These are phyloP conservation scores for Diaporthe sp. DNA, from an alignment of 2,329 filamentous ascomycete species.

Conservation along the genomic window DNA sequence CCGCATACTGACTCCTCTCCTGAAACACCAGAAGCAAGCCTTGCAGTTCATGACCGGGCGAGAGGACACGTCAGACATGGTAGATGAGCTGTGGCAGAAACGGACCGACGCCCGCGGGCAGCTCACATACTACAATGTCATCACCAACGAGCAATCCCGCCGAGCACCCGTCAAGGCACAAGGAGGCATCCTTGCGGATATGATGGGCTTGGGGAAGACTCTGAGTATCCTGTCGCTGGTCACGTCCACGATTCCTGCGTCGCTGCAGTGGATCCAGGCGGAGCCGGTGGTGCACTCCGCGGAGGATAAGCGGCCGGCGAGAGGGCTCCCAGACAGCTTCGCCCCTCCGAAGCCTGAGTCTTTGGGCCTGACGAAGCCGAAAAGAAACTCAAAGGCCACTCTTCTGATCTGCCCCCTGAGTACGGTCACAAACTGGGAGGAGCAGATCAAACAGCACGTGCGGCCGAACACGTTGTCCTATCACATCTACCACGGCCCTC, in stretches of 20 bases:
- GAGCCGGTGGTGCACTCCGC: slow-evolving; percentile 61
- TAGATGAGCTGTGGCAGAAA: slow-evolving; percentile 84
- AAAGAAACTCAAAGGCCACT: slow-evolving; percentile 81
- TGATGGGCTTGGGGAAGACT: slow-evolving; percentile 92
- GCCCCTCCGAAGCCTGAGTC: slow-evolving; percentile 57
- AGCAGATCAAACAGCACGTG: slow-evolving; percentile 89
- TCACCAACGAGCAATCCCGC: slow-evolving; percentile 78
- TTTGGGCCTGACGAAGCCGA: slow-evolving; percentile 66
- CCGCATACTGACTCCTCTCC: slow-evolving; percentile 75
- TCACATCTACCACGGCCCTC: slow-evolving; percentile 89
- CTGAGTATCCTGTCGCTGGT: slow-evolving; percentile 88
- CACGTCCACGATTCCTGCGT: slow-evolving; percentile 73
- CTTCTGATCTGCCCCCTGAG: slow-evolving; percentile 91
- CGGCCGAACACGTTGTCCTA: slow-evolving; percentile 74
- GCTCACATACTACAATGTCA: slow-evolving; percentile 83
- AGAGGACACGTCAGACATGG: slow-evolving; percentile 75
- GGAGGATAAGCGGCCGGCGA: slow-evolving; percentile 54
- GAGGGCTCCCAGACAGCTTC: slow-evolving; percentile 51
- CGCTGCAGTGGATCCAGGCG: slow-evolving; percentile 71
- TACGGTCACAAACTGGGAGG: slow-evolving; percentile 94
- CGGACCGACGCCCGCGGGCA: slow-evolving; percentile 64
- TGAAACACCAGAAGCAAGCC: slow-evolving; percentile 91
- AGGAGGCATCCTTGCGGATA: slow-evolving; percentile 84
- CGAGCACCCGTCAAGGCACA: slow-evolving; percentile 75
- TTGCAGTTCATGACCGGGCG: slow-evolving; percentile 87